Evolutionary conservation across 2,329 filamentous ascomycete genomes (phyloP).

Genomic region (Aspergillus transmontanensis): DNA sequence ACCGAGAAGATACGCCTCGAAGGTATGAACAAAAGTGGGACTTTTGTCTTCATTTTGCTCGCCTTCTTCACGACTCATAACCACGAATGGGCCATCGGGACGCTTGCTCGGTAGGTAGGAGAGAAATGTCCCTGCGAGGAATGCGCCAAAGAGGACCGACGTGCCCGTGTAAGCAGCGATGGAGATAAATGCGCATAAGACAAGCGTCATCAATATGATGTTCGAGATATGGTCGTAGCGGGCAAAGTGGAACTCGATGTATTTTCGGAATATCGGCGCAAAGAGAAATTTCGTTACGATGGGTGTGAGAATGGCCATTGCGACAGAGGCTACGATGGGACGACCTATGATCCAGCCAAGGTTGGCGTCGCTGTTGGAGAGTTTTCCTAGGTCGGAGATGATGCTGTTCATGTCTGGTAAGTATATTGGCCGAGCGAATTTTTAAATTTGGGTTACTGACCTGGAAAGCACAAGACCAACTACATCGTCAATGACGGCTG

Average conservation of each 20-base stretch:
- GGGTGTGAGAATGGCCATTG: conserved; percentile 38
- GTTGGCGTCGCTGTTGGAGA: conserved; percentile 24
- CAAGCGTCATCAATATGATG: conserved; percentile 38
- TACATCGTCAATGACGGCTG: conserved; percentile 52
- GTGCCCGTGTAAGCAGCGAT: conserved; percentile 43
- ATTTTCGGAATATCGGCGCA: conserved; percentile 40
- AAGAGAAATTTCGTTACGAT: conserved; percentile 43
- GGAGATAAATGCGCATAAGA: conserved; percentile 34
- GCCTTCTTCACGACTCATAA: conserved; percentile 37
- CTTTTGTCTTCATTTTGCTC: conserved; percentile 36
- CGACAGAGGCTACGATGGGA: conserved; percentile 42
- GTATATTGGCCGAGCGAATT: neutral
- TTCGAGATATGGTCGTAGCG: conserved; percentile 37
- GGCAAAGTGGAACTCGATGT: conserved; percentile 37
- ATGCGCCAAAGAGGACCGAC: conserved; percentile 43
- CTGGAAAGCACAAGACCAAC: conserved; percentile 45
- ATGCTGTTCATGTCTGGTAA: conserved; percentile 24
- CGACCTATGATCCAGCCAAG: conserved; percentile 43
- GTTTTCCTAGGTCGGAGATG: conserved; percentile 33
- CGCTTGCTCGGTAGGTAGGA: conserved; percentile 41
- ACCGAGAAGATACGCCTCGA: conserved; percentile 40
- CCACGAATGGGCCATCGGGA: conserved; percentile 39
- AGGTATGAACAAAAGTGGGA: conserved; percentile 43
- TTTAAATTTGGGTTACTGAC: conserved; percentile 11
- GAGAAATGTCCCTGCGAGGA: conserved; percentile 39